Conservation (phyloP, 139 green algal species). For the Volvox africanus region DNA sequence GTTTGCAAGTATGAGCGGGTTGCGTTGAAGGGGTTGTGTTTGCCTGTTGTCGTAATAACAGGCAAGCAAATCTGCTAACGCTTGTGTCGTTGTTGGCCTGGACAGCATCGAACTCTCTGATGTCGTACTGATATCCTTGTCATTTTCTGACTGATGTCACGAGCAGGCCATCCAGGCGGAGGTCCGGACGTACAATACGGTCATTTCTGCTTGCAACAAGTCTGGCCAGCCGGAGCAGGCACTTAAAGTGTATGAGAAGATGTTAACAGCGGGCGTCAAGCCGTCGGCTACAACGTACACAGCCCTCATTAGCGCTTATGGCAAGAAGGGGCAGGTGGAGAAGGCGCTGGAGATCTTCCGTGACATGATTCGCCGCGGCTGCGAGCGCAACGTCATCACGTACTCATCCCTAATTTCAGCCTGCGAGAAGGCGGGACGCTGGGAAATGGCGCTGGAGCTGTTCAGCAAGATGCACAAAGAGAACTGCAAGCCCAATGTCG, state of each 20-base stretch:
- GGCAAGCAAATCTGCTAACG: too few species aligned
- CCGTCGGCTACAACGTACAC: slow-evolving; percentile 90
- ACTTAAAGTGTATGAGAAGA: slow-evolving; percentile 84
- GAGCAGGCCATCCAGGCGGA: slow-evolving; percentile 85
- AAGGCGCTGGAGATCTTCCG: slow-evolving; percentile 80
- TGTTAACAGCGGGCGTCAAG: slow-evolving; percentile 79
- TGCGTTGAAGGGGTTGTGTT: too few species aligned
- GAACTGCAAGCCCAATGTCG: slow-evolving; percentile 85
- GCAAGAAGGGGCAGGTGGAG: slow-evolving; percentile 80
- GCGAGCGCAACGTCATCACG: slow-evolving; percentile 84
- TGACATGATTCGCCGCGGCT: slow-evolving; percentile 76
- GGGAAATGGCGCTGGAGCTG: slow-evolving; percentile 81
- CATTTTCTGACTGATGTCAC: background rate
- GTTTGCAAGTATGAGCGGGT: too few species aligned
- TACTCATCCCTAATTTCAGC: slow-evolving; percentile 77
- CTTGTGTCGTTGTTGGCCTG: too few species aligned
- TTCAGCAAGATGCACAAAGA: slow-evolving; percentile 78
- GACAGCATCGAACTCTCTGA: too few species aligned
- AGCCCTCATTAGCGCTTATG: slow-evolving; percentile 87
- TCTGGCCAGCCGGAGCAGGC: slow-evolving; percentile 71
- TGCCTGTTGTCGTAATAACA: too few species aligned
- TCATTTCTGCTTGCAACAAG: slow-evolving; percentile 85
- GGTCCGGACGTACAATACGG: slow-evolving; percentile 91
- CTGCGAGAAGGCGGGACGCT: slow-evolving; percentile 74
- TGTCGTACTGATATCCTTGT: too few species aligned